These are phyloP conservation scores for Castanea sativa DNA, from an alignment of 306 rosid genomes.

Conservation along the genomic window DNA sequence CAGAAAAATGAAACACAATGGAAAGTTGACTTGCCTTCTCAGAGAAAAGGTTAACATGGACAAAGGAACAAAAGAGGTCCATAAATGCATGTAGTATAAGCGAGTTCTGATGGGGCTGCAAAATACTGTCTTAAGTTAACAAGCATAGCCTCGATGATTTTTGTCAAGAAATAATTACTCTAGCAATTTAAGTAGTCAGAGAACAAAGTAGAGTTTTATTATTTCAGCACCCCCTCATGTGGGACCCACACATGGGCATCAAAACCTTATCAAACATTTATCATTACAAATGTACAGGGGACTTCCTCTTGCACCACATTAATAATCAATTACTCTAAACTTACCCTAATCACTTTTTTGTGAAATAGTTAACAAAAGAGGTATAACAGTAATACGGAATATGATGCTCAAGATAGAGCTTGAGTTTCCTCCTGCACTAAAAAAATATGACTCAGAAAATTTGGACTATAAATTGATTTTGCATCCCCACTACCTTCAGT, in stretches of 20 bases:
- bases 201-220: not conserved
- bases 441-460: not conserved
- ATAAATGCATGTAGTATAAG: conserved; percentile 87
- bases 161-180: not conserved
- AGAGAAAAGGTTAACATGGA: conserved; percentile 91
- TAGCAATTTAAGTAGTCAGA: not conserved
- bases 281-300: not conserved
- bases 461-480: not conserved
- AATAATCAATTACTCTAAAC: not conserved
- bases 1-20: conserved; percentile 1
- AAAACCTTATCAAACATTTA: not conserved
- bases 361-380: not conserved
- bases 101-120: conserved; percentile 99
- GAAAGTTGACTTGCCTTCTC: conserved; percentile 73
- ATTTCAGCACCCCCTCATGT: not conserved
- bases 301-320: not conserved
- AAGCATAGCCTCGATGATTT: conserved; percentile 30
- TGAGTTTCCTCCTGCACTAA: not conserved
- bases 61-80: conserved; percentile 96
- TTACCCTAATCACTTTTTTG: not conserved
- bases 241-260: not conserved
- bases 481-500: not conserved
- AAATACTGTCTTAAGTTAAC: conserved; percentile 72
- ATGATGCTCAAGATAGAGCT: not conserved
- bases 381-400: not conserved